Evolutionary conservation across 2,329 filamentous ascomycete species (phyloP).

Genomic region (Mycosphaerella sp.): DNA sequence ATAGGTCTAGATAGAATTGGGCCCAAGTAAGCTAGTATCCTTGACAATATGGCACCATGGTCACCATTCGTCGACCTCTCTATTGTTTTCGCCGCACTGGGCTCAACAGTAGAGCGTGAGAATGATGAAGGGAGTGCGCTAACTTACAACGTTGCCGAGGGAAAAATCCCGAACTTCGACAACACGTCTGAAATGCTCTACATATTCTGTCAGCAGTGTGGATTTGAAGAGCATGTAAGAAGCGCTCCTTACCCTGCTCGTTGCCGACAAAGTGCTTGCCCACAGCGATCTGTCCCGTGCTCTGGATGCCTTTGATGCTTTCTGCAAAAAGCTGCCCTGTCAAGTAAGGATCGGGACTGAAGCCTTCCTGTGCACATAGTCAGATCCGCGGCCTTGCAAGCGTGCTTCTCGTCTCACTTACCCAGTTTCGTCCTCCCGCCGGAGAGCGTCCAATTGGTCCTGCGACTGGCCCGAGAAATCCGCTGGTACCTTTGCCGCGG

Average conservation of each 20-base stretch:
- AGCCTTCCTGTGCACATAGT: constrained; percentile 43
- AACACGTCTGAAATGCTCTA: constrained; percentile 59
- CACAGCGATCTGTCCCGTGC: constrained; percentile 73
- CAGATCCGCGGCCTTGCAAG: constrained; percentile 54
- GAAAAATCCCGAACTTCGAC: constrained; percentile 46
- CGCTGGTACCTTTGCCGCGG: constrained; percentile 66
- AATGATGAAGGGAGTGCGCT: no score
- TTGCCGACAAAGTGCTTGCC: constrained; percentile 72
- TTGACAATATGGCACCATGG: no score
- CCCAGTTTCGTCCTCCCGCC: constrained; percentile 12
- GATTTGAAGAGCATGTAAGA: no score
- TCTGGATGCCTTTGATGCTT: constrained; percentile 72
- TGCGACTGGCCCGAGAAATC: constrained; percentile 68
- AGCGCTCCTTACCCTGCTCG: constrained; percentile 47
- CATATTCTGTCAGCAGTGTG: no score
- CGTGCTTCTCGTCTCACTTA: not conserved
- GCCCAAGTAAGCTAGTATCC: no score
- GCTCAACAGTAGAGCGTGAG: no score
- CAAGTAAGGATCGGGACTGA: constrained; percentile 67
- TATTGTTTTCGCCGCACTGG: no score
- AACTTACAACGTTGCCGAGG: constrained; percentile 38
- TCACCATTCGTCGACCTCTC: no score
- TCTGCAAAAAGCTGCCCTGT: constrained; percentile 50
- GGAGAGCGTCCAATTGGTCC: constrained; percentile 60
- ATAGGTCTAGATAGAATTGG: not conserved